These are phyloP conservation scores for Sophora flavescens DNA, from an alignment of 306 rosid genomes.

Conservation along the genomic window DNA sequence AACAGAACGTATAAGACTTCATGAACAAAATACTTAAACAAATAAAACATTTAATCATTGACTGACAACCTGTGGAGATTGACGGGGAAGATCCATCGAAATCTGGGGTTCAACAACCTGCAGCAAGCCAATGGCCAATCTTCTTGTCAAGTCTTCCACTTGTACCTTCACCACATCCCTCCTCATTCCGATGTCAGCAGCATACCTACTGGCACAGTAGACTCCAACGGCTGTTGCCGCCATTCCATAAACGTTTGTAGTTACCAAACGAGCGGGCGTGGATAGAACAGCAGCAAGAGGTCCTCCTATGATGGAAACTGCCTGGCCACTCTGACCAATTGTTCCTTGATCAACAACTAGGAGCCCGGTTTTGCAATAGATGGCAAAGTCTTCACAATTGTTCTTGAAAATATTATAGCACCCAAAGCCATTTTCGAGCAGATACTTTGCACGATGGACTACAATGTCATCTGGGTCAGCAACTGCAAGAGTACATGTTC, in stretches of 20 bases:
- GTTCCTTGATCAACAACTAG: constrained; percentile 73
- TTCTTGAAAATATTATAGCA: constrained; percentile 88
- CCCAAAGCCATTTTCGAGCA: constrained; percentile 84
- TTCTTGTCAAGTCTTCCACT: constrained; percentile 83
- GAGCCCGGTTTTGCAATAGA: constrained; percentile 92
- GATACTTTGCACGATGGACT: constrained; percentile 79
- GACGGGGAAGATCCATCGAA: background rate
- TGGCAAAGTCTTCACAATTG: constrained; percentile 94
- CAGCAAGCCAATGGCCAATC: constrained; percentile 62
- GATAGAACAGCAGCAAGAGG: constrained; percentile 89
- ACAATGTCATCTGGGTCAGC: constrained; percentile 66
- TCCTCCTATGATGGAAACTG: constrained; percentile 87
- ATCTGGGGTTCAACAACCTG: constrained; percentile 72
- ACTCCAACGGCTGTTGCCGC: constrained; percentile 73
- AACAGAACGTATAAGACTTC: no score
- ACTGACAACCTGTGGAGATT: no score
- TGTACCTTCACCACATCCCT: constrained; percentile 73
- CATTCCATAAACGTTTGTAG: constrained; percentile 82
- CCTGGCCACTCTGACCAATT: constrained; percentile 91
- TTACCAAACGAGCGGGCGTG: constrained; percentile 72
- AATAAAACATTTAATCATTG: no score
- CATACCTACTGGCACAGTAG: constrained; percentile 89
- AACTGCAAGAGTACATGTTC: constrained; percentile 90
- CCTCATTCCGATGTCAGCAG: constrained; percentile 85
- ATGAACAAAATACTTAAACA: no score